Evolutionary conservation across 1,284 basidiomycete species (phyloP).

Genomic region (Rhizoctonia solani): DNA sequence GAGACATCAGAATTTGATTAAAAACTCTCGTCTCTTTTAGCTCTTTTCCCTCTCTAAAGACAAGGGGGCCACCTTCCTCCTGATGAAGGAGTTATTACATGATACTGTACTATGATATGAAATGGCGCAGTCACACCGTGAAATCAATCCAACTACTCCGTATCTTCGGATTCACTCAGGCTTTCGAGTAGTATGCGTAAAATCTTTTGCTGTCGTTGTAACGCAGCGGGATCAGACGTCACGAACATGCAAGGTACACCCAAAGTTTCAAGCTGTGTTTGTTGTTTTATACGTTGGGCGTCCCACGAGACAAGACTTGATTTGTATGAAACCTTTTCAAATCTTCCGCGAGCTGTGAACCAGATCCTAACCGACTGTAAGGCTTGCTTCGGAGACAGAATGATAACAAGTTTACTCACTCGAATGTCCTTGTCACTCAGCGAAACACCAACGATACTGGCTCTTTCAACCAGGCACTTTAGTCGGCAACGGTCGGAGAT

Average conservation of each 20-base stretch:
- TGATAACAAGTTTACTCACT: neutral
- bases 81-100: no score
- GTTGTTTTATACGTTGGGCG: conserved; percentile 68
- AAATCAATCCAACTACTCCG: neutral
- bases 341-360: conserved; percentile 50
- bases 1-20: no score
- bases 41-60: no score
- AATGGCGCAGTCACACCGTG: no score
- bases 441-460: conserved; percentile 22
- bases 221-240: conserved; percentile 53
- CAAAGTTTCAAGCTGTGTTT: conserved; percentile 59
- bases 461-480: neutral
- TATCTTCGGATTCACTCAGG: conserved; percentile 29
- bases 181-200: conserved; percentile 28
- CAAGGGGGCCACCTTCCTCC: no score
- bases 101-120: no score
- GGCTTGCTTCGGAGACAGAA: neutral
- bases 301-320: conserved; percentile 73
- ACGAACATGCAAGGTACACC: conserved; percentile 71
- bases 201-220: conserved; percentile 49
- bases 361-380: conserved; percentile 43
- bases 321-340: conserved; percentile 66
- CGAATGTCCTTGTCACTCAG: conserved; percentile 11
- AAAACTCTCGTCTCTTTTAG: no score
- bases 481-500: neutral